A percentile compares a stretch with the other conserved stretches of the same genome.
These are phyloP conservation scores for Ziziphus jujuba DNA, from an alignment of 306 rosid genomes.

Conservation along the genomic window DNA sequence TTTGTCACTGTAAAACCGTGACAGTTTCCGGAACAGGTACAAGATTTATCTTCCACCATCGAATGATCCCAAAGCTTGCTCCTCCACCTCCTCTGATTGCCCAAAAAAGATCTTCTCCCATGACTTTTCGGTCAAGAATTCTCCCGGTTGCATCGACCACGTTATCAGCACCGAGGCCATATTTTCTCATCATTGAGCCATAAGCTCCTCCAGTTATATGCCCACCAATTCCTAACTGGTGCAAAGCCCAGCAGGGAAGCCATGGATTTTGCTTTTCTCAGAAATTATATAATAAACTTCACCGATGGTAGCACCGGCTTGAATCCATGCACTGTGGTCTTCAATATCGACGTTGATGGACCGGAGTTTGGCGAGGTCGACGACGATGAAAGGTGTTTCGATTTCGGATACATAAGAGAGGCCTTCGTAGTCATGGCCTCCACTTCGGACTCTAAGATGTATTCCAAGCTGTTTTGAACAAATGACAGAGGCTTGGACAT, in stretches of 20 bases:
- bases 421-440: slow-evolving; percentile 84
- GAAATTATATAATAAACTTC: slow-evolving; percentile 72
- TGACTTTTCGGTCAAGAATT: slow-evolving; percentile 53
- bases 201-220: slow-evolving; percentile 88
- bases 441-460: slow-evolving; percentile 60
- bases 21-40: slow-evolving; percentile 69
- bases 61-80: slow-evolving; percentile 75
- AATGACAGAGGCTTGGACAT: slow-evolving; percentile 51
- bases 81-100: slow-evolving; percentile 95
- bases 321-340: slow-evolving; percentile 56
- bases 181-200: slow-evolving; percentile 80
- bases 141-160: slow-evolving; percentile 66
- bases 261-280: slow-evolving; percentile 57
- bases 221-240: slow-evolving; percentile 80
- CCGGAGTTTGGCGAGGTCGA: slow-evolving; percentile 60
- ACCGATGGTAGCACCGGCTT: slow-evolving; percentile 76
- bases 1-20: slow-evolving; percentile 62
- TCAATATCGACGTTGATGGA: slow-evolving; percentile 30
- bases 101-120: slow-evolving; percentile 93
- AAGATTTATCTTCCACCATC: slow-evolving; percentile 82
- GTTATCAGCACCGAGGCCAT: slow-evolving; percentile 75
- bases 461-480: slow-evolving; percentile 64
- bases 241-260: slow-evolving; percentile 80
- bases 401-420: slow-evolving; percentile 54
- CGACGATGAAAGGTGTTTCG: slow-evolving; percentile 47